Percentiles rank a stretch among this genome's conserved stretches.
Conservation (phyloP, 768 basidiomycete species). For the Leccinum obscurum region DNA sequence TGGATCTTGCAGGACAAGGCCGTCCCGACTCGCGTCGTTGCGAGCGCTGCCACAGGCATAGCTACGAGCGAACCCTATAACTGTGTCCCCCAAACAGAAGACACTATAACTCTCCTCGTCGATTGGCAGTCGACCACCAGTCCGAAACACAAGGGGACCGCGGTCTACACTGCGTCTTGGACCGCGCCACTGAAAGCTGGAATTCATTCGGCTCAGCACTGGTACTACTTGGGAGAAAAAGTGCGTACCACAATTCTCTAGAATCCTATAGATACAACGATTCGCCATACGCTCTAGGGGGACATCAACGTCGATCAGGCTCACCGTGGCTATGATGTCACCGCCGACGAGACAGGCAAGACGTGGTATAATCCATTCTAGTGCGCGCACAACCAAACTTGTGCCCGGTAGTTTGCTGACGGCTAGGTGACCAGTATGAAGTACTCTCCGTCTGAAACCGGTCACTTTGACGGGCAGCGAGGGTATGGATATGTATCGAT, state of each 20-base stretch:
- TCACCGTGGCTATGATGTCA: conserved; percentile 90
- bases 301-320: conserved; percentile 93
- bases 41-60: conserved; percentile 88
- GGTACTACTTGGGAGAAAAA: conserved; percentile 96
- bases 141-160: conserved; percentile 76
- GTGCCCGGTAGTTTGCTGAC: conserved; percentile 7
- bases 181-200: conserved; percentile 88
- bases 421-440: conserved; percentile 66
- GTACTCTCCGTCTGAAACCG: conserved; percentile 88
- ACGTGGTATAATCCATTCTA: conserved; percentile 90
- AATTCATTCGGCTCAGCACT: conserved; percentile 88
- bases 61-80: conserved; percentile 88
- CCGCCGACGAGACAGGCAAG: conserved; percentile 82
- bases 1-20: conserved; percentile 81
- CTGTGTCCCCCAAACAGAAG: conserved; percentile 84
- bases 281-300: conserved; percentile 53
- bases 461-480: conserved; percentile 92
- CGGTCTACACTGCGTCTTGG: conserved; percentile 93
- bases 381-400: conserved; percentile 45
- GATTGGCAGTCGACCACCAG: conserved; percentile 88
- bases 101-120: conserved; percentile 92
- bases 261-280: not conserved
- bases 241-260: conserved; percentile 35
- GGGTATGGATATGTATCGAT: conserved; percentile 93
- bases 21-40: conserved; percentile 81